Percentiles rank a stretch among this genome's conserved stretches.
These are phyloP conservation scores for Mikania micrantha DNA, from an alignment of 129 eudicot species.

Conservation along the genomic window DNA sequence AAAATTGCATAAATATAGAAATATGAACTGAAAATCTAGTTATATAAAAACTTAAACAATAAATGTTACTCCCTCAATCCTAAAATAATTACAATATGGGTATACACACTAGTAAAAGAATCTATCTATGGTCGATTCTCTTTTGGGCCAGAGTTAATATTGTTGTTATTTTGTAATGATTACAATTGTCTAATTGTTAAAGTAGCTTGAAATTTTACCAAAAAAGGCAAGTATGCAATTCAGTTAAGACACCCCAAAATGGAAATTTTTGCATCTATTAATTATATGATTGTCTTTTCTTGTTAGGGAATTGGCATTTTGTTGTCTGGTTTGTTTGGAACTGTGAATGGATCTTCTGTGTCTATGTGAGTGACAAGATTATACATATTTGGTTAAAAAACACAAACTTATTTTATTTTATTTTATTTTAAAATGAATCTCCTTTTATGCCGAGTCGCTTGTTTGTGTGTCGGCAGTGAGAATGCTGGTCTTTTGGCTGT, in stretches of 20 bases:
- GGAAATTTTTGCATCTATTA: not conserved
- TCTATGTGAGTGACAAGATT: slow-evolving; percentile 44
- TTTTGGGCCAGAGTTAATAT: not conserved
- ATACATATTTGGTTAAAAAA: slow-evolving; percentile 1
- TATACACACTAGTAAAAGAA: not conserved
- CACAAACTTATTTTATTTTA: no score
- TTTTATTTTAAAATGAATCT: not conserved
- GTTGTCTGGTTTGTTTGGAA: slow-evolving; percentile 59
- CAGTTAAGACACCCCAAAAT: not conserved
- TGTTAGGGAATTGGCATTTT: slow-evolving; percentile 62
- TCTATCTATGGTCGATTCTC: not conserved
- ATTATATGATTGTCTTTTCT: slow-evolving; percentile 10
- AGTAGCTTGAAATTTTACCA: not conserved
- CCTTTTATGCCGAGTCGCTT: not conserved
- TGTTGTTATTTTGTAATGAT: not conserved
- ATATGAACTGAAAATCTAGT: not conserved
- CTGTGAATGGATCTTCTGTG: slow-evolving; percentile 59
- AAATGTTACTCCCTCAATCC: not conserved
- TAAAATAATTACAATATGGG: not conserved
- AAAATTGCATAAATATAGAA: not conserved
- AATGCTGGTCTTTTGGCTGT: slow-evolving; percentile 68
- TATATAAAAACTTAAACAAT: not conserved
- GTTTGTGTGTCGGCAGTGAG: slow-evolving; percentile 35
- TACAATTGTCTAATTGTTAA: not conserved
- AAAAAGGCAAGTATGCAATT: no score